These are phyloP conservation scores for Triglochin maritima DNA, from an alignment of 106 monocot species.

Conservation along the genomic window DNA sequence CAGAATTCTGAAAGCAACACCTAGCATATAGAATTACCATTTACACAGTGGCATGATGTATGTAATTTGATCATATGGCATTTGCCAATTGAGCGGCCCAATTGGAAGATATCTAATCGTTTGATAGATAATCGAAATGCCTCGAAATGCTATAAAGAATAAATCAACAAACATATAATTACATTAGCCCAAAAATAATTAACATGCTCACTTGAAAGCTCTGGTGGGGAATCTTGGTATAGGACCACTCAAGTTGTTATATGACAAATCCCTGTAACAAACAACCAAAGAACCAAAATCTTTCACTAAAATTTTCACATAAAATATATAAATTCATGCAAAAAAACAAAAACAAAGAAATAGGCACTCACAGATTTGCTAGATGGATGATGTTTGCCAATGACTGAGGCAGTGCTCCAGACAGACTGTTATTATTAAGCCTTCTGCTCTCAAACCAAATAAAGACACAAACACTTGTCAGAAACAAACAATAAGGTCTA, in stretches of 20 bases:
- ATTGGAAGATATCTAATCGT: too few species aligned
- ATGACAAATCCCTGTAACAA: constrained; percentile 50
- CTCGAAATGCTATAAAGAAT: too few species aligned
- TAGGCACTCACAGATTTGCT: constrained; percentile 36
- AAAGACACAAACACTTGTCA: too few species aligned
- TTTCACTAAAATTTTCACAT: not conserved
- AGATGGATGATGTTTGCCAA: constrained; percentile 29
- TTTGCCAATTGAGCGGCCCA: too few species aligned
- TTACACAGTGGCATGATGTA: too few species aligned
- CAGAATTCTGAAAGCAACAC: too few species aligned
- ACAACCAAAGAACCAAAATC: not conserved
- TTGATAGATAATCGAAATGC: too few species aligned
- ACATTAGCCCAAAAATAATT: not conserved
- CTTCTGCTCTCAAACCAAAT: constrained; percentile 23
- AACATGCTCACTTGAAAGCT: constrained; percentile 47
- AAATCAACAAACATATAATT: not conserved
- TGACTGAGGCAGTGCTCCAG: constrained; percentile 37
- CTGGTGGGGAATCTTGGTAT: constrained; percentile 36
- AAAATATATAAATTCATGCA: not conserved
- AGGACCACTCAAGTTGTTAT: constrained; percentile 51
- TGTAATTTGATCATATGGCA: too few species aligned
- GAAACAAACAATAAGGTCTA: too few species aligned
- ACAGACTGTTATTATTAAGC: constrained; percentile 60
- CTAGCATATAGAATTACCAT: too few species aligned
- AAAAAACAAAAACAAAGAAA: too few species aligned